Evolutionary conservation across 202 grass and related monocot genomes (phyloP), one percentile per base, ranked within the genome.

Genomic region (Musa balbisiana): DNA sequence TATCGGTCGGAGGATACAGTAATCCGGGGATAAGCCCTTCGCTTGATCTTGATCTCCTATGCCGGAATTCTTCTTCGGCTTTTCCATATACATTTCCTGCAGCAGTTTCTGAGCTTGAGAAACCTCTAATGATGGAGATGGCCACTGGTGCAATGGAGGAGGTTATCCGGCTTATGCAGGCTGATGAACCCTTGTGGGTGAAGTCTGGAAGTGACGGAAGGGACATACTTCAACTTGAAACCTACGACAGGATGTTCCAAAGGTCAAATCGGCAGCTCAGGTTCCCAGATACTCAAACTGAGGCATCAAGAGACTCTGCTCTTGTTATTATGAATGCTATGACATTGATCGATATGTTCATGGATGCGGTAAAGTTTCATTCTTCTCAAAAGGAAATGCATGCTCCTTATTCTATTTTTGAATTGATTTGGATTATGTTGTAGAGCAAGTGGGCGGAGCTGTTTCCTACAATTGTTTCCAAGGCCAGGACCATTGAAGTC

Each of bases 361-460:
- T 95, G 91, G 95, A 99, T 80, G 79, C 89, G 27, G 91, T 92
- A 69, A 71, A 75, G 51, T 78, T 0, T 1, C 1, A 11, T 2
- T 17, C 26, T 51, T 72, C 13, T 72, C 10, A 15, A 27, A 49
- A 56, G 20, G 14, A 29, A 20, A 27, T 12, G 11, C 10, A 3
- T 12, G 14, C 20, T 20, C 51, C 27, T 51, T 51, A 21, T 3
- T 21, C 19, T 10, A 52, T 8, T 0, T 51, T 50, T 51, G 15
- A 10, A 51, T 73, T 33, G 69, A 10, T 3, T 26, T 64, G 13
- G 43, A 27, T 66, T 59, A 69, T 71, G 62, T 2, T 77, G 78
- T 81, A 99, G 95, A 83, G 55, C 83, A 99, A 99, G 76, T 99
- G 91, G 87, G 53, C 80, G 58, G 95, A 99, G 53, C 87, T 99